Conservation (phyloP, 2,329 filamentous ascomycete genomes). For the Colletotrichum orbiculare region DNA sequence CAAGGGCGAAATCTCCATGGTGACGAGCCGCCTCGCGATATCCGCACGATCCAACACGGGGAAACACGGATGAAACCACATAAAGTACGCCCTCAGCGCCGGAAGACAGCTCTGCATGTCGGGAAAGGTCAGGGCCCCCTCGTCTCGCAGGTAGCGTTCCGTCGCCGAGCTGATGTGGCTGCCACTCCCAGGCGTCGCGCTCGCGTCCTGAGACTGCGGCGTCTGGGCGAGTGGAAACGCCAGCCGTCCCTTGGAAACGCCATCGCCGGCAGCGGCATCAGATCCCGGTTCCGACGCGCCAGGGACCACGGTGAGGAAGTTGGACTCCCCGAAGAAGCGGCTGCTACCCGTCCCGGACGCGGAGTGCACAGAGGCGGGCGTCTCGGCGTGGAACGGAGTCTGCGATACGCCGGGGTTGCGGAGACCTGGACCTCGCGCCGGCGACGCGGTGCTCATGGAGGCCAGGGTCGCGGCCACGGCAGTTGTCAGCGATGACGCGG, state of each 20-base stretch:
- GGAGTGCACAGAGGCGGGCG: slow-evolving; percentile 22
- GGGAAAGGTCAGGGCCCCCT: slow-evolving; percentile 39
- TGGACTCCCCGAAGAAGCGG: slow-evolving; percentile 53
- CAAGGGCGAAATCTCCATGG: slow-evolving; percentile 58
- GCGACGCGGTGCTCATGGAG: slow-evolving; percentile 27
- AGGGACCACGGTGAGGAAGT: slow-evolving; percentile 49
- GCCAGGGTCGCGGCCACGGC: slow-evolving; percentile 23
- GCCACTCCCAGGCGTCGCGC: slow-evolving; percentile 24
- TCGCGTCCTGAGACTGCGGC: slow-evolving; percentile 24
- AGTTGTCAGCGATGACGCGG: slow-evolving; percentile 10
- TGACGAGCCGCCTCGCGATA: slow-evolving; percentile 51
- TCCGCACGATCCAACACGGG: slow-evolving; percentile 62
- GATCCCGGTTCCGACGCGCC: slow-evolving; percentile 7
- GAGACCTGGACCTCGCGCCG: slow-evolving; percentile 14
- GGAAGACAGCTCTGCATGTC: slow-evolving; percentile 37
- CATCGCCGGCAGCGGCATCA: slow-evolving; percentile 7
- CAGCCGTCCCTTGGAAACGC: slow-evolving; percentile 32
- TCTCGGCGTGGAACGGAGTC: slow-evolving; percentile 27
- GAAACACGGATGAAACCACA: slow-evolving; percentile 67
- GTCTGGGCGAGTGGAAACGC: slow-evolving; percentile 35
- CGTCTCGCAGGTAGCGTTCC: slow-evolving; percentile 38
- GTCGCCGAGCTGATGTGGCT: slow-evolving; percentile 37
- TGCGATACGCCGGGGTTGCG: slow-evolving; percentile 9
- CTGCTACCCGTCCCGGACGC: slow-evolving; percentile 16
- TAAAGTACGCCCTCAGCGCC: slow-evolving; percentile 61